A percentile compares a stretch with the other conserved stretches of the same genome.
These are phyloP conservation scores for Penicillium sp. DNA, from an alignment of 2,329 filamentous ascomycete genomes.

Conservation along the genomic window DNA sequence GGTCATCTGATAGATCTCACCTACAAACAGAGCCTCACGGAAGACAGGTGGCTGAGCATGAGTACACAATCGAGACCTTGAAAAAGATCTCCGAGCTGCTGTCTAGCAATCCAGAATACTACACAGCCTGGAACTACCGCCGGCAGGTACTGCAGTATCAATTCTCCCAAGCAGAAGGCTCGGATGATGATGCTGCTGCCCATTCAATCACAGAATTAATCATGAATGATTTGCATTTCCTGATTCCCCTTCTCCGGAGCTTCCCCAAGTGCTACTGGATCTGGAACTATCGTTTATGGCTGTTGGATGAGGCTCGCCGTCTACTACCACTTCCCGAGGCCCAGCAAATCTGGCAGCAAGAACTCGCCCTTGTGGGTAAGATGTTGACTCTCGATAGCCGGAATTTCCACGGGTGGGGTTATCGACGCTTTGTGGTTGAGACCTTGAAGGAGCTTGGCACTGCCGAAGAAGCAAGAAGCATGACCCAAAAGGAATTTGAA, in stretches of 20 bases:
- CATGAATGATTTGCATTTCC: slow-evolving; percentile 72
- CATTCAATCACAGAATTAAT: slow-evolving; percentile 55
- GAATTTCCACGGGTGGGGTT: slow-evolving; percentile 97
- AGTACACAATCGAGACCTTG: slow-evolving; percentile 43
- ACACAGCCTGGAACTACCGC: slow-evolving; percentile 53
- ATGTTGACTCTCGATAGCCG: slow-evolving; percentile 84
- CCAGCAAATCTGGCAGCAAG: slow-evolving; percentile 73
- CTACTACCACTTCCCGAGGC: slow-evolving; percentile 58
- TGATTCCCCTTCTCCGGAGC: slow-evolving; percentile 77
- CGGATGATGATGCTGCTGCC: slow-evolving; percentile 35
- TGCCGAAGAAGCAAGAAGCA: slow-evolving; percentile 46
- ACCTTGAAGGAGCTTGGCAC: slow-evolving; percentile 62
- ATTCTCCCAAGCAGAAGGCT: slow-evolving; percentile 38
- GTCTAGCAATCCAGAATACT: slow-evolving; percentile 48
- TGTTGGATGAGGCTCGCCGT: slow-evolving; percentile 67
- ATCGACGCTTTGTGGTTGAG: slow-evolving; percentile 75
- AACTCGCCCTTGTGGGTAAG: slow-evolving; percentile 77
- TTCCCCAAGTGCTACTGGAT: slow-evolving; percentile 99
- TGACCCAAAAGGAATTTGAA: slow-evolving; percentile 77
- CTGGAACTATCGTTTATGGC: slow-evolving; percentile 92
- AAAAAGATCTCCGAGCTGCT: slow-evolving; percentile 44
- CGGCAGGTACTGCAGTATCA: slow-evolving; percentile 66
- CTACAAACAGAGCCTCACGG: slow-evolving; percentile 10
- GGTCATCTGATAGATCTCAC: slow-evolving; percentile 1
- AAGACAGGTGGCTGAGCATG: slow-evolving; percentile 36